Evolutionary conservation across 192 early-diverging fungal species (phyloP).

Genomic region (Glomus cerebriforme): DNA sequence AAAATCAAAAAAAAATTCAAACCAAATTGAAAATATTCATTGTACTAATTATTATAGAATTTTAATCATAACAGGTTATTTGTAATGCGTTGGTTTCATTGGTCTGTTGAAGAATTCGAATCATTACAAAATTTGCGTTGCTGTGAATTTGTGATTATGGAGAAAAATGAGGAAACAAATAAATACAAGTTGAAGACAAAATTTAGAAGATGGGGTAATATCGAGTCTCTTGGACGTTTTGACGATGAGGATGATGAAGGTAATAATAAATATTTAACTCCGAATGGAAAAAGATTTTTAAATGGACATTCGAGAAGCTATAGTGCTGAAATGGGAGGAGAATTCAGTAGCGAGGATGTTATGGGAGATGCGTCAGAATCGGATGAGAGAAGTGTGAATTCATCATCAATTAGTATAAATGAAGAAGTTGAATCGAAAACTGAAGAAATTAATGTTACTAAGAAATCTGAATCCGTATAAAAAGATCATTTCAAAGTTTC

Average conservation of each 20-base stretch:
- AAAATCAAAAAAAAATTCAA: too few species aligned
- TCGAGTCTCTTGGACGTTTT: background rate
- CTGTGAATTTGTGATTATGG: slow-evolving; percentile 27
- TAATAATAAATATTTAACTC: background rate
- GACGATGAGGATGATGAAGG: background rate
- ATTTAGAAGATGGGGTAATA: background rate
- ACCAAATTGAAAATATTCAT: too few species aligned
- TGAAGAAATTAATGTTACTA: background rate
- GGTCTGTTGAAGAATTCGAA: slow-evolving; percentile 15
- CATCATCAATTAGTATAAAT: background rate
- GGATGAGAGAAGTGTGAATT: background rate
- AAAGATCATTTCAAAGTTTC: too few species aligned
- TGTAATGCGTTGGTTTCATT: slow-evolving; percentile 28
- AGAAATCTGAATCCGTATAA: background rate
- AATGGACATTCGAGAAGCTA: background rate
- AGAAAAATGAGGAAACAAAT: slow-evolving; percentile 3
- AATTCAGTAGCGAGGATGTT: background rate
- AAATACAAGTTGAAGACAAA: background rate
- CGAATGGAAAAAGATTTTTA: background rate
- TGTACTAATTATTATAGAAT: background rate
- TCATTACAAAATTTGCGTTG: slow-evolving; percentile 5
- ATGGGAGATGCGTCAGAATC: background rate
- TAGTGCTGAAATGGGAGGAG: background rate
- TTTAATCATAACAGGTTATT: slow-evolving; percentile 17
- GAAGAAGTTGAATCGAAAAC: background rate